Percentiles rank a stretch among this genome's conserved stretches.
Evolutionary conservation across 305 asterid genomes (phyloP).

Genomic region (Ilex paraguariensis): DNA sequence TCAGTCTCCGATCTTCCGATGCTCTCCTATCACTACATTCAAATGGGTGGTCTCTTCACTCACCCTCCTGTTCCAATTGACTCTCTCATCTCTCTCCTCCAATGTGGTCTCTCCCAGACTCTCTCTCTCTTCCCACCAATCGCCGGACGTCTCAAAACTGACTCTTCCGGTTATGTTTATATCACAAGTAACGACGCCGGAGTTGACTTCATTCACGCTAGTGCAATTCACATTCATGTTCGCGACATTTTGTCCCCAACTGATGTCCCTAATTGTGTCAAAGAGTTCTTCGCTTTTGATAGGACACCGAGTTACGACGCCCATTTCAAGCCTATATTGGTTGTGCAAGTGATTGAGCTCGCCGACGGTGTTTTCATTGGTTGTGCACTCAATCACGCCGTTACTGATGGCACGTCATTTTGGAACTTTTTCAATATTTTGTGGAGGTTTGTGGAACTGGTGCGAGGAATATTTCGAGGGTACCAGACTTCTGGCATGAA

Average conservation of each 20-base stretch:
- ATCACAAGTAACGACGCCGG: constrained; percentile 41
- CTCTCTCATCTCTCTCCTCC: constrained; percentile 17
- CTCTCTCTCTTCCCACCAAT: constrained; percentile 48
- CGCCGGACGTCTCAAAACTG: constrained; percentile 45
- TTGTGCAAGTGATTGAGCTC: constrained; percentile 46
- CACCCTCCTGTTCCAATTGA: constrained; percentile 22
- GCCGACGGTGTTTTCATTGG: constrained; percentile 47
- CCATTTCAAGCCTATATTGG: constrained; percentile 35
- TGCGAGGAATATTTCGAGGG: constrained; percentile 23
- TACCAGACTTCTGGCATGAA: constrained; percentile 35
- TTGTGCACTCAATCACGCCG: constrained; percentile 46
- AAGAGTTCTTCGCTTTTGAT: constrained; percentile 33
- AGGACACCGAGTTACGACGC: constrained; percentile 35
- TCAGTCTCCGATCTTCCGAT: too few species aligned
- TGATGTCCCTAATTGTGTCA: constrained; percentile 22
- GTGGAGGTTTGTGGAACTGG: constrained; percentile 45
- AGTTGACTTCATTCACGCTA: constrained; percentile 33
- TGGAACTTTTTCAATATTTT: too few species aligned
- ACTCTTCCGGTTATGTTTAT: constrained; percentile 29
- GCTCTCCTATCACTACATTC: too few species aligned
- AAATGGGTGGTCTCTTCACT: too few species aligned
- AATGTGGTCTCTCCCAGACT: constrained; percentile 23
- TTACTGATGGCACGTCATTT: too few species aligned
- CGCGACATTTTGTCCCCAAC: constrained; percentile 19
- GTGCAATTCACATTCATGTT: constrained; percentile 22